Evolutionary conservation across 768 basidiomycete species (phyloP).

Genomic region (Dacryopinax spathularia): DNA sequence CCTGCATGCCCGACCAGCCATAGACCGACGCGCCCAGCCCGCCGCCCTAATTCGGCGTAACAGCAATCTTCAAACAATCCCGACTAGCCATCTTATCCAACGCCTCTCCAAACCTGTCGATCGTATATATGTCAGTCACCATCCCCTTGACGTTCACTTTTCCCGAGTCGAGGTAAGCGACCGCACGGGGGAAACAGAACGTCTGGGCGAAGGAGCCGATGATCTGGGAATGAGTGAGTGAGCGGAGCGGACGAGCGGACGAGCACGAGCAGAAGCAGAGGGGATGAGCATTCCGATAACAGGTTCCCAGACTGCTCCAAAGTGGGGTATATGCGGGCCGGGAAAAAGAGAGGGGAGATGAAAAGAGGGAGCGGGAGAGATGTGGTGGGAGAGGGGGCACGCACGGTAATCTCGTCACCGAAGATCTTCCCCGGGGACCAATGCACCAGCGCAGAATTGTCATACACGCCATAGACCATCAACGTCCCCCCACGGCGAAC

Average conservation of each 20-base stretch:
- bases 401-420: constrained; percentile 45
- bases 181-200: constrained; percentile 79
- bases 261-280: too few species aligned
- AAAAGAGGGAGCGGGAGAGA: not conserved
- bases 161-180: constrained; percentile 76
- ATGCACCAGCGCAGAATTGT: constrained; percentile 68
- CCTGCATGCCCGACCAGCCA: too few species aligned
- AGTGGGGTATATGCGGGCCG: not conserved
- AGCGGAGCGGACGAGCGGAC: too few species aligned
- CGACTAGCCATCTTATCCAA: constrained; percentile 51
- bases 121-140: constrained; percentile 47
- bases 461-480: constrained; percentile 85
- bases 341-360: constrained; percentile 6
- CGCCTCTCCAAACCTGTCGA: constrained; percentile 50
- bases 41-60: constrained; percentile 5
- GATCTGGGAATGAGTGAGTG: too few species aligned
- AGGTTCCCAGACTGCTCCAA: too few species aligned
- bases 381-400: too few species aligned
- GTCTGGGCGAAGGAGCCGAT: constrained; percentile 85
- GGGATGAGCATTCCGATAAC: too few species aligned
- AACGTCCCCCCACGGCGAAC: constrained; percentile 76
- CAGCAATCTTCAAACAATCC: constrained; percentile 19
- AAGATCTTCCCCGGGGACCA: constrained; percentile 80
- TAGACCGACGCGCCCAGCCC: too few species aligned
- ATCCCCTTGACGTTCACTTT: constrained; percentile 74